Evolutionary conservation across 352 stramenopile species (phyloP).

Genomic region (Globisporangium orthogonon): DNA sequence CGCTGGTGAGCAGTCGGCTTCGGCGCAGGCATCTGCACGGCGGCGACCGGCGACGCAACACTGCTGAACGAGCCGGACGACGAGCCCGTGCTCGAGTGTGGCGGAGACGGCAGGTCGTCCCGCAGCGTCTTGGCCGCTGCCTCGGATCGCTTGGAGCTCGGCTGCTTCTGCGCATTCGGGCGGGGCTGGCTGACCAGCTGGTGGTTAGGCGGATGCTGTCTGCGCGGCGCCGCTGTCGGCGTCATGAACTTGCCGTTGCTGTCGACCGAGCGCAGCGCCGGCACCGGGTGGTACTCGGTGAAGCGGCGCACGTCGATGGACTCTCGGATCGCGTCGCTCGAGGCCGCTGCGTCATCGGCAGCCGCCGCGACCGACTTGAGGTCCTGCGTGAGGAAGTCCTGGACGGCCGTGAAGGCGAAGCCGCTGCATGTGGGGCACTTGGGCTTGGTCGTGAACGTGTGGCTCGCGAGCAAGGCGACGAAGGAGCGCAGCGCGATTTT

Average conservation of each 20-base stretch:
- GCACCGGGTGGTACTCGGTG: slow-evolving; percentile 46
- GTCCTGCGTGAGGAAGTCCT: slow-evolving; percentile 66
- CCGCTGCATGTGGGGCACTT: slow-evolving; percentile 79
- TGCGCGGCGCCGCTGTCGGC: slow-evolving; percentile 10
- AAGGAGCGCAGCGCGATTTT: slow-evolving; percentile 73
- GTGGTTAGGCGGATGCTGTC: slow-evolving; percentile 3
- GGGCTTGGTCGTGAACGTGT: slow-evolving; percentile 74
- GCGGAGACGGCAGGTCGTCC: slow-evolving; percentile 6
- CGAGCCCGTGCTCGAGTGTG: slow-evolving; percentile 15
- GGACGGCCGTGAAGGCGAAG: slow-evolving; percentile 64
- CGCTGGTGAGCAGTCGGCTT: slow-evolving; percentile 1
- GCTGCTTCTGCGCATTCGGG: background rate
- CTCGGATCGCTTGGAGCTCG: background rate
- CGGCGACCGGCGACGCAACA: slow-evolving; percentile 5
- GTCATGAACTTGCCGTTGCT: slow-evolving; percentile 57
- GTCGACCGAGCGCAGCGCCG: slow-evolving; percentile 43
- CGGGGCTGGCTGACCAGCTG: slow-evolving; percentile 3
- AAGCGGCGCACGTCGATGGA: slow-evolving; percentile 79
- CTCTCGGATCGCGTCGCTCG: slow-evolving; percentile 41
- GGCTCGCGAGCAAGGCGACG: slow-evolving; percentile 60
- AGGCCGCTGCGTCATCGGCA: slow-evolving; percentile 8
- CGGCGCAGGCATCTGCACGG: background rate
- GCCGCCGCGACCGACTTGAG: slow-evolving; percentile 4
- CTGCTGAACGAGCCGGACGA: slow-evolving; percentile 13
- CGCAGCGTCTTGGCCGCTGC: background rate